These are phyloP conservation scores for Neurospora sp. DNA, from an alignment of 2,329 filamentous ascomycete genomes.

Conservation along the genomic window DNA sequence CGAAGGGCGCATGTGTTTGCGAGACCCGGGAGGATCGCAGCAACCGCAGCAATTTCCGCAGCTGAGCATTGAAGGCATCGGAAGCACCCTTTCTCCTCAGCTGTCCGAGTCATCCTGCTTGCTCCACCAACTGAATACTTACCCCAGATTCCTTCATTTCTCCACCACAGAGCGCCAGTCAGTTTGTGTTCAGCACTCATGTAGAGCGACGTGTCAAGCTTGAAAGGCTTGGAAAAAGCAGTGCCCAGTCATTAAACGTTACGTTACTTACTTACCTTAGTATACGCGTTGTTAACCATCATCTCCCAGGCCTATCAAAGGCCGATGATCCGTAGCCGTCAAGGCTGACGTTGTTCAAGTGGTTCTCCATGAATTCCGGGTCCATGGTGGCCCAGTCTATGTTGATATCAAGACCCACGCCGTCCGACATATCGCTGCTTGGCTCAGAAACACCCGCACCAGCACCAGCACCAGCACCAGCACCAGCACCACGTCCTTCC, in stretches of 20 bases:
- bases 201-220: slow-evolving; percentile 38
- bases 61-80: too few species aligned
- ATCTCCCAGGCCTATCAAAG: slow-evolving; percentile 18
- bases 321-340: slow-evolving; percentile 16
- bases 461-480: too few species aligned
- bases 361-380: slow-evolving; percentile 29
- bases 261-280: too few species aligned
- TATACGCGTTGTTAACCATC: slow-evolving; percentile 13
- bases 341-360: slow-evolving; percentile 30
- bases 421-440: slow-evolving; percentile 53
- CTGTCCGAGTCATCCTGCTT: too few species aligned
- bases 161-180: background rate
- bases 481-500: background rate
- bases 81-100: too few species aligned
- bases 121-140: background rate
- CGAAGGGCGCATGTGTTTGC: slow-evolving; percentile 52
- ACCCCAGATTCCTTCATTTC: background rate
- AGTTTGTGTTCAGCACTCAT: slow-evolving; percentile 20
- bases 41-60: slow-evolving; percentile 38
- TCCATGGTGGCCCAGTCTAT: slow-evolving; percentile 41
- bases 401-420: slow-evolving; percentile 41
- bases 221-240: slow-evolving; percentile 40
- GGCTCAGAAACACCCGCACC: slow-evolving; percentile 37
- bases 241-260: slow-evolving; percentile 35
- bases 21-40: slow-evolving; percentile 46